Base-by-base conservation (phyloP, 1,284 basidiomycete genomes). In the Ceratobasidium sp. region DNA sequence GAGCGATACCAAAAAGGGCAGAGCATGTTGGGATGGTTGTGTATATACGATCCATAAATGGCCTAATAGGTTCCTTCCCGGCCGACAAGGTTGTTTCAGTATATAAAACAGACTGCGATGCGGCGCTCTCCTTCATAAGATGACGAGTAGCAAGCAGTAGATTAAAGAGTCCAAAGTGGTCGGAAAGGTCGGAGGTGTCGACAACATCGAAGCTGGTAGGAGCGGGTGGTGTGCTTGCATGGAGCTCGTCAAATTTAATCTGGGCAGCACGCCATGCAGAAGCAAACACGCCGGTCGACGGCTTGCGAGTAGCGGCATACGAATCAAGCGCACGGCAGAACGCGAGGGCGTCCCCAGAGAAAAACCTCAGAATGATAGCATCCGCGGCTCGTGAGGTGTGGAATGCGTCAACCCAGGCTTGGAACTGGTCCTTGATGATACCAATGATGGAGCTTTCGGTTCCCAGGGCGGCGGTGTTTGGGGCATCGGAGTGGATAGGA, bases 141-240 rank as follows among this genome's bases (percentile, higher is more conserved):
- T 49, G 49, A 6, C 37, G 49, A 15, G 67, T 17, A 2, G 53
- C 53, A 26, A 58, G 28, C n/a, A 69, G 26, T 13, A 69, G 11
- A 35, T 69, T 69, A 31, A 69, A 31, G 23, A 69, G n/a, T 10
- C 51, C 67, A 42, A 69, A 35, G 23, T 69, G 49, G 51, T 69
- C 51, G 0, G 67, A 56, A 20, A 69, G 53, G 33, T 56, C 42
- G 6, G 67, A 69, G 33, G 67, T 69, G 2, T 69, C 67, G 35
- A 69, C 56, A 23, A 69, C 20, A 51, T 69, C 67, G 28, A 56
- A 69, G 20, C 17, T 15, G 13, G 35, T 39, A 1, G 49, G 67
- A 15, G n/a, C 10, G 0, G 10, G 39, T 11, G 63, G 28, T 15
- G 17, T 42, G 33, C 28, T 49, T 8, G 42, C 15, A 15, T 23